These are phyloP conservation scores for Lolium perenne DNA, from an alignment of 176 grass and related monocot genomes.

Conservation along the genomic window DNA sequence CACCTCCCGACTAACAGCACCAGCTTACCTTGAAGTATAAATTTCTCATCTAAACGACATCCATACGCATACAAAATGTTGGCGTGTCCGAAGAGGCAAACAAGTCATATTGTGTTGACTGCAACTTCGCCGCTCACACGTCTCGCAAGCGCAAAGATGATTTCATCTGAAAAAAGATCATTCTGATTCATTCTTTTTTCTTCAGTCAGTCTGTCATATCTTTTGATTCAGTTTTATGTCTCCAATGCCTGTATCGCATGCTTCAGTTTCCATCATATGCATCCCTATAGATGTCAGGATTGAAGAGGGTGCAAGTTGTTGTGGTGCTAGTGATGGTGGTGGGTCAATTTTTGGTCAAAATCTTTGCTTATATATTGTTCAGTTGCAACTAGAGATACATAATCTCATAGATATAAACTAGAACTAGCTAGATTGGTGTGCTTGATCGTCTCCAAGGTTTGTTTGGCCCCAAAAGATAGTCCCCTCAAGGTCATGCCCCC, in stretches of 20 bases:
- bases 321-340: too few species aligned
- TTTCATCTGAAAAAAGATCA: not conserved
- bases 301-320: too few species aligned
- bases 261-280: not conserved
- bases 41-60: not conserved
- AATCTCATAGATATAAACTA: too few species aligned
- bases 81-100: not conserved
- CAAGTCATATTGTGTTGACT: not conserved
- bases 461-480: not conserved
- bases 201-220: not conserved
- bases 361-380: too few species aligned
- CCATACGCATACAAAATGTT: not conserved
- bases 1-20: too few species aligned
- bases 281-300: too few species aligned
- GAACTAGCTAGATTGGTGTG: not conserved
- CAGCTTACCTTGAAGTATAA: not conserved
- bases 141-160: not conserved
- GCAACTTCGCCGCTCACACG: not conserved
- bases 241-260: not conserved
- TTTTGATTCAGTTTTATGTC: not conserved
- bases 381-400: too few species aligned
- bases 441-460: not conserved
- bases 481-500: too few species aligned
- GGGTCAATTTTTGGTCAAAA: too few species aligned
- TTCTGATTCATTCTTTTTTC: too few species aligned